Evolutionary conservation across 305 asterid species (phyloP), one percentile per base, ranked within the genome.

Genomic region (Plantago lanceolata): DNA sequence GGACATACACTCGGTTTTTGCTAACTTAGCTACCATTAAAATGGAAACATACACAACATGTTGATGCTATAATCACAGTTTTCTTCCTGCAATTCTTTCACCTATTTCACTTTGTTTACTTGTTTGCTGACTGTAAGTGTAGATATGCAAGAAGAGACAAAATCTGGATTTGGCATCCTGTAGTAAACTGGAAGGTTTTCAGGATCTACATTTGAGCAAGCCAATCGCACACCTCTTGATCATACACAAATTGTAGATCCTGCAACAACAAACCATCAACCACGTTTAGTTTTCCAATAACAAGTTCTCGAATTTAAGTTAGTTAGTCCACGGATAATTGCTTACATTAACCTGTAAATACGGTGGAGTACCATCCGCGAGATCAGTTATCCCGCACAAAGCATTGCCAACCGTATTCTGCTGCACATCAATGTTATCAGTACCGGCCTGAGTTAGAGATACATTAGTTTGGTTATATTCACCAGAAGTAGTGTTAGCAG

Each of bases 301-400:
- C 45, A 40, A 40, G 15, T 40, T 40, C 14, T 40, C 9, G 45
- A 40, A 40, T 8, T 12, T 40, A 40, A 40, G 45, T 15, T 40
- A 40, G 45, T 40, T 12, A 40, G 3, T 40, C 15, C 45, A 40
- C 45, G 15, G 2, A 40, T 9, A 40, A 40, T 0, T 15, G 9
- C 29, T 20, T 20, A 54, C 29, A 54, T 5, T 13, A 13, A 54
- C 40, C 64, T 77, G 76, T 63, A 81, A 88, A 66, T 84, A 95
- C 0, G 95, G 98, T 56, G 80, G 90, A 63, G 85, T 75, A 48
- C 81, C 96, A 21, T 79, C 62, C 15, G 73, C 83, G 3, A 89
- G 88, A 57, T 85, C 98, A 45, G 75, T 65, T 33, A 83, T 66
- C 66, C 78, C 90, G 50, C 61, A 31, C 19, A 55, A 4, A 20